Evolutionary conservation across 2,329 filamentous ascomycete species (phyloP), one percentile per base, ranked within the genome.

Genomic region (Colletotrichum paranaense): DNA sequence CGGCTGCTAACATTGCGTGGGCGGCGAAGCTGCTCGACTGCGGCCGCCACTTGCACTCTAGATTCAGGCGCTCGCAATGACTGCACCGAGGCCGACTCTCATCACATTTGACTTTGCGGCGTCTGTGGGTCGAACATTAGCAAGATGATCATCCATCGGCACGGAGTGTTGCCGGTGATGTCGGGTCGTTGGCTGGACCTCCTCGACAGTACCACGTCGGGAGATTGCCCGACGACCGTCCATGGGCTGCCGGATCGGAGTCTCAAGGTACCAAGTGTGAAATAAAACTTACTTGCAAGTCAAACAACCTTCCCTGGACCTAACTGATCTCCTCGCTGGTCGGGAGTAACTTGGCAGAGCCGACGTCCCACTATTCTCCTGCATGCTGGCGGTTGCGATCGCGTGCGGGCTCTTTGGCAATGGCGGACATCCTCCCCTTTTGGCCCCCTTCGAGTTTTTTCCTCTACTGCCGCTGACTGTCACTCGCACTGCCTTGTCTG

Each of bases 31-130:
- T 46, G 19, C 42, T 69, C 26, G 65, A 64, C 73, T 83, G 76
- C 38, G 82, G 78, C 52, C 82, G 82, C 88, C 88, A 89, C 62
- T 83, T 83, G 78, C 88, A 90, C 59, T 88, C 84, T 28, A 90
- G 81, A 71, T 87, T 87, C 62, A 89, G 82, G 53, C 87, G 83
- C 77, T 86, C 86, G 79, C 88, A 90, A 76, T 89, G 88, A 63
- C 82, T 85, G 77, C 88, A 90, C 22, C 85, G 78, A 7, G 88
- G 88, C 70, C 86, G 84, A 74, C 85, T 83, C 79, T 89, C 87
- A 76, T 89, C 86, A 78, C 88, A 90, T 75, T 87, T 85, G 75
- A 88, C 88, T 79, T 89, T 89, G 73, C 87, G 83, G 49, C 86
- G 85, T 74, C 86, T 87, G 73, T 49, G 28, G 66, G 69, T 69